Evolutionary conservation across 805 yeast species (phyloP).

Genomic region (Ogataea methanolica): DNA sequence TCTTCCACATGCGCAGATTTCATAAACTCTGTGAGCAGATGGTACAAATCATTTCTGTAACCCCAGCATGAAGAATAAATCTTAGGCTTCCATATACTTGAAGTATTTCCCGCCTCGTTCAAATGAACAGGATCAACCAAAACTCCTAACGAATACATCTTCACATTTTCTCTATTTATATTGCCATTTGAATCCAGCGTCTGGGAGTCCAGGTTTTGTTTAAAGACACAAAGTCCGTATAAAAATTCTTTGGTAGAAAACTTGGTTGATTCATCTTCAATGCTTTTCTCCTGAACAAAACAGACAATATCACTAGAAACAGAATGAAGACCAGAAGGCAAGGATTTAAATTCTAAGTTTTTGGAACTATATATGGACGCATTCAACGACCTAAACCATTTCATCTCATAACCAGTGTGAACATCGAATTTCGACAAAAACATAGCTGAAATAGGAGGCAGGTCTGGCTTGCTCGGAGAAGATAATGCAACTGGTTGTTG

Average conservation of each 20-base stretch:
- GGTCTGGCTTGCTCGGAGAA: background rate
- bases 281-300: constrained; percentile 34
- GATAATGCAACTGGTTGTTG: background rate
- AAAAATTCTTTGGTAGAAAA: constrained; percentile 18
- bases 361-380: constrained; percentile 27
- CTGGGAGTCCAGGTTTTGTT: constrained; percentile 32
- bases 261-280: constrained; percentile 12
- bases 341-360: constrained; percentile 55
- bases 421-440: constrained; percentile 51
- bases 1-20: constrained; percentile 12
- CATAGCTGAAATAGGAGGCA: constrained; percentile 35
- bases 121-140: constrained; percentile 41
- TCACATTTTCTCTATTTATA: constrained; percentile 40
- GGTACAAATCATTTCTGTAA: constrained; percentile 32
- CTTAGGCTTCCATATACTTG: constrained; percentile 36
- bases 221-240: constrained; percentile 51
- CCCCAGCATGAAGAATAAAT: constrained; percentile 41
- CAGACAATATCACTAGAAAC: constrained; percentile 46
- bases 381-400: constrained; percentile 36
- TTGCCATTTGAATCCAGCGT: constrained; percentile 10
- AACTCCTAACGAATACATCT: constrained; percentile 63
- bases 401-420: constrained; percentile 43
- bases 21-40: constrained; percentile 27
- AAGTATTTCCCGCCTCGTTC: constrained; percentile 3
- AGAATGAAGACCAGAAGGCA: constrained; percentile 67